Evolutionary conservation across 345 rosid genomes (phyloP), one percentile per base, ranked within the genome.

Genomic region (Rhodamnia rubescens): DNA sequence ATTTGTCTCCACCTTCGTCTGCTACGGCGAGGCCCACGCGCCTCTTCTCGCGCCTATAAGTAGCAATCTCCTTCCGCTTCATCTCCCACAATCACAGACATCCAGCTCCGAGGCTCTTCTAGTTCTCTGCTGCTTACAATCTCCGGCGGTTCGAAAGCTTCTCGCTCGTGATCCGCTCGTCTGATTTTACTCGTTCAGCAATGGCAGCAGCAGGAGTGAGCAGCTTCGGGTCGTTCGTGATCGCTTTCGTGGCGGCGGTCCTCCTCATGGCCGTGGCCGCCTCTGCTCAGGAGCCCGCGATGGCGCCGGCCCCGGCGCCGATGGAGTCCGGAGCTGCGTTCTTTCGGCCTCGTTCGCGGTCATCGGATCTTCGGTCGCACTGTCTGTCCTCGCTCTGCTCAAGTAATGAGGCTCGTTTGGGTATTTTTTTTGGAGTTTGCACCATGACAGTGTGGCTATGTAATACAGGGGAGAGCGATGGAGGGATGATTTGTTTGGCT

Each of bases 261-360:
- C 50, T 89, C 80, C 87, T 83, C 4, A 44, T 85, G 42, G 84
- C 84, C 40, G 87, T 84, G 12, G 78, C 84, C 21, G 92, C 88
- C 55, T 89, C 92, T 1, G 94, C 89, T 82, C 91, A 92, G 87
- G 85, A 49, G 9, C 11, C 29, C 55, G 85, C 40, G 85, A 20
- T 64, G 87, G 90, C 91, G 1, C 75, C 82, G 14, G 89, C 91
- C 6, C 92, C 92, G 3, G 82, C 92, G 6, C 89, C 91, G 7
- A 64, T 82, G 86, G 88, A 88, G 26, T 36, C 92, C 13, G 91
- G 92, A 74, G 87, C 90, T 59, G 90, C 86, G 27, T 87, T 84
- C 80, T 24, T 83, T 36, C 89, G 5, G 88, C 81, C 36, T 88
- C 92, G 7, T 86, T 58, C 15, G 84, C 87, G 36, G 75, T 84